Evolutionary conservation across 169 alveolate genomes (phyloP).

Genomic region (Ichthyophthirius multifiliis): DNA sequence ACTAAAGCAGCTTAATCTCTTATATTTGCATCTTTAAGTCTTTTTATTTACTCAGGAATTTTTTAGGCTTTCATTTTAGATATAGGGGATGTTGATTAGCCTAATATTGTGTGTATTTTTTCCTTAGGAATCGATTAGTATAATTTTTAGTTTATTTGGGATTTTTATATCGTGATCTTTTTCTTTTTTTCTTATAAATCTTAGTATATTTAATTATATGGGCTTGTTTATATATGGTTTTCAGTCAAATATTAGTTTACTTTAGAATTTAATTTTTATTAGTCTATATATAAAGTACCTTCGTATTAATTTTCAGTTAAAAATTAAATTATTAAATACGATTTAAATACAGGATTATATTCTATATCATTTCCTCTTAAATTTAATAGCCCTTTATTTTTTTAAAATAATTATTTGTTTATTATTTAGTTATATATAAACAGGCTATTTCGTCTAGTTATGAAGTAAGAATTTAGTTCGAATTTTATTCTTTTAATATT

Average conservation of each 20-base stretch:
- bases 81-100: slow-evolving; percentile 13
- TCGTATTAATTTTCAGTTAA: slow-evolving; percentile 13
- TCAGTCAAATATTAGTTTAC: slow-evolving; percentile 47
- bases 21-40: slow-evolving; percentile 93
- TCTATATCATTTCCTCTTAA: slow-evolving; percentile 97
- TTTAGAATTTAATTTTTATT: slow-evolving; percentile 52
- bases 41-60: slow-evolving; percentile 93
- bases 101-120: slow-evolving; percentile 5
- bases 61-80: slow-evolving; percentile 88
- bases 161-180: slow-evolving; percentile 6
- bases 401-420: too few relatives aligned
- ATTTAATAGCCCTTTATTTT: slow-evolving; percentile 94
- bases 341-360: slow-evolving; percentile 95
- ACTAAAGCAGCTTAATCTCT: slow-evolving; percentile 96
- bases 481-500: slow-evolving; percentile 41
- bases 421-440: neutral
- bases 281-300: slow-evolving; percentile 51
- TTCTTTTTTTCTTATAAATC: slow-evolving; percentile 28
- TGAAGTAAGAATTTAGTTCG: slow-evolving; percentile 55
- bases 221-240: slow-evolving; percentile 36
- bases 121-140: neutral
- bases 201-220: slow-evolving; percentile 42
- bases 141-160: slow-evolving; percentile 14
- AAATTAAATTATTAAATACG: slow-evolving; percentile 76
- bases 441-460: slow-evolving; percentile 96